A percentile compares a stretch with the other conserved stretches of the same genome.
Conservation (phyloP, 2,329 filamentous ascomycete species). For the Sclerotiophoma versabilis region DNA sequence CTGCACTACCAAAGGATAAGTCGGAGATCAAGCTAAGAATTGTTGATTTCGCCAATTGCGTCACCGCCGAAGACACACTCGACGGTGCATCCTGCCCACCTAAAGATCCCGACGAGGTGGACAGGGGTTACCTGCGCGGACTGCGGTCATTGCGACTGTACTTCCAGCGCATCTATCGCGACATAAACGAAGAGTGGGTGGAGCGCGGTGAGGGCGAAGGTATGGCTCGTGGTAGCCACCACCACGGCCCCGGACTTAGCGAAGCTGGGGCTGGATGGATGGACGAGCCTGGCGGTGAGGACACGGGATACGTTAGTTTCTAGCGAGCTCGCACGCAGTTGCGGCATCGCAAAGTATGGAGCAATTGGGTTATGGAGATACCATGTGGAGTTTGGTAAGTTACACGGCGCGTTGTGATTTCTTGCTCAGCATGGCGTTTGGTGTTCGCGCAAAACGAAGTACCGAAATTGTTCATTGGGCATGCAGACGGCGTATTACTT, state of each 20-base stretch:
- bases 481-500: conserved; percentile 14
- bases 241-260: conserved; percentile 43
- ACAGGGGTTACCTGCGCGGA: conserved; percentile 88
- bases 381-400: conserved; percentile 4
- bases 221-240: conserved; percentile 40
- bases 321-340: conserved; percentile 18
- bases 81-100: conserved; percentile 76
- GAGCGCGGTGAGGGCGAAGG: conserved; percentile 53
- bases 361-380: conserved; percentile 4
- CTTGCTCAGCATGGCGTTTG: conserved; percentile 17
- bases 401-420: conserved; percentile 5
- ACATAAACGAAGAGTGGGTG: conserved; percentile 64
- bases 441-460: conserved; percentile 18
- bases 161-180: conserved; percentile 85
- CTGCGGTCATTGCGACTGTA: conserved; percentile 80
- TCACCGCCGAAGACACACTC: conserved; percentile 79
- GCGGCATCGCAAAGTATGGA: background rate
- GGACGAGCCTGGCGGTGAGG: conserved; percentile 43
- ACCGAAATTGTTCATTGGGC: conserved; percentile 15
- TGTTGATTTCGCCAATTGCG: conserved; percentile 97
- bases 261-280: conserved; percentile 45
- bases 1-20: conserved; percentile 32
- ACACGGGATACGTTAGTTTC: conserved; percentile 49
- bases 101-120: conserved; percentile 78
- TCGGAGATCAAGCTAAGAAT: conserved; percentile 87